Evolutionary conservation across 495 filamentous ascomycete species (phyloP), one percentile per base, ranked within the genome.

Genomic region (Physcia stellaris): DNA sequence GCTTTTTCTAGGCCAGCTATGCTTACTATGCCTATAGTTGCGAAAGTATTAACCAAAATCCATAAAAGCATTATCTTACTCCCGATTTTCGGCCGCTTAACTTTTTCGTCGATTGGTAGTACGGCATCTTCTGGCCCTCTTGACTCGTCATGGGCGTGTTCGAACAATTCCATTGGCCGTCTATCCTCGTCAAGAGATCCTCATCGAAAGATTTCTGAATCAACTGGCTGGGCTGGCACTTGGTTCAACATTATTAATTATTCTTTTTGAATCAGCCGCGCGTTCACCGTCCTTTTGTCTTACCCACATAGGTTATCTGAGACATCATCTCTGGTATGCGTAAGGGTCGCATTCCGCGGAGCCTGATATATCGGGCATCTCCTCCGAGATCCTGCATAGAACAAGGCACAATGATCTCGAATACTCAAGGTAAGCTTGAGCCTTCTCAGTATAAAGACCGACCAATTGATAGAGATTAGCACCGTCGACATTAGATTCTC

Each of bases 401-500:
- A 26, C 28, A 18, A 12, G n/a, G 4, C 13, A 6, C n/a, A 9
- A 9, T 37, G 13, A 23, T 26, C 22, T 13, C n/a, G 19, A n/a
- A n/a, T n/a, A n/a, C n/a, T n/a, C n/a, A n/a, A n/a, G n/a, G n/a
- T n/a, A n/a, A n/a, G n/a, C n/a, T n/a, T n/a, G n/a, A n/a, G n/a
- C n/a, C 19, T 13, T 15, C 18, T n/a, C 12, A 37, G 35, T 6
- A 37, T 12, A 21, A 5, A 13, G n/a, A 24, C 19, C n/a, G 10
- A 23, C 24, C 15, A 16, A 16, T 39, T 19, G 20, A 20, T 12
- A 36, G 32, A 19, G 35, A 45, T 13, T 4, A n/a, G 17, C 32
- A 16, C 41, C 43, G 40, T 43, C 58, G 40, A 67, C 68, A 49
- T 67, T 66, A 40, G 59, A 67, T 32, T n/a, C n/a, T n/a, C n/a